Evolutionary conservation across 345 rosid species (phyloP), one percentile per base, ranked within the genome.

Genomic region (Brassica nigra): DNA sequence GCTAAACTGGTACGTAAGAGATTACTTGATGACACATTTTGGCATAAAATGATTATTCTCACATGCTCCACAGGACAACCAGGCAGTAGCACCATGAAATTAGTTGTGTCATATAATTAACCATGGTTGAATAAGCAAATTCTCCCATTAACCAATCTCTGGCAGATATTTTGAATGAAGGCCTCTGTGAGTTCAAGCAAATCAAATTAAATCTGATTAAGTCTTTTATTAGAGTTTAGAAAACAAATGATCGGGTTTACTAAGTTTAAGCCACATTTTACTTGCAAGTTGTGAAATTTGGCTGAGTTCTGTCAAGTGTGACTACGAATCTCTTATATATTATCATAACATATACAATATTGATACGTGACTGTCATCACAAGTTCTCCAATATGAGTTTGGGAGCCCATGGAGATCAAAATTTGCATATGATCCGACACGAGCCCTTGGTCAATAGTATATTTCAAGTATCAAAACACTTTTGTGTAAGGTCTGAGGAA

Each of bases 31-130:
- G 66, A 74, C 39, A 57, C 29, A 68, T 9, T 68, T 55, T 9
- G 30, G 59, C 66, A 28, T 34, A 14, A 52, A 49, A 52, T 39
- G 5, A 18, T 2, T n/a, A 47, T 70, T 49, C 20, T 70, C 57
- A 88, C 97, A 87, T 90, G 80, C 73, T 83, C 82, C 62, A 90
- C 97, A 0, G 95, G 97, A 77, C 85, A 84, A 44, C 87, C 95
- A 70, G 95, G 97, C 8, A 92, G 82, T 20, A 86, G 95, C 84
- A 73, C 90, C 92, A 92, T 67, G 87, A 90, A 92, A 76, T 86
- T 87, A 63, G 93, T 93, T 62, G 89, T 81, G 4, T 90, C n/a
- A 94, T 89, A 52, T 90, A 92, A 80, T 92, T 92, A 85, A 87
- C 90, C 97, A 89, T 92, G 68, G 93, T 88, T 20, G 97, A 83